A percentile compares a stretch with the other conserved stretches of the same genome.
Evolutionary conservation across 352 stramenopile genomes (phyloP).

Genomic region (Phytopythium oedochilum): DNA sequence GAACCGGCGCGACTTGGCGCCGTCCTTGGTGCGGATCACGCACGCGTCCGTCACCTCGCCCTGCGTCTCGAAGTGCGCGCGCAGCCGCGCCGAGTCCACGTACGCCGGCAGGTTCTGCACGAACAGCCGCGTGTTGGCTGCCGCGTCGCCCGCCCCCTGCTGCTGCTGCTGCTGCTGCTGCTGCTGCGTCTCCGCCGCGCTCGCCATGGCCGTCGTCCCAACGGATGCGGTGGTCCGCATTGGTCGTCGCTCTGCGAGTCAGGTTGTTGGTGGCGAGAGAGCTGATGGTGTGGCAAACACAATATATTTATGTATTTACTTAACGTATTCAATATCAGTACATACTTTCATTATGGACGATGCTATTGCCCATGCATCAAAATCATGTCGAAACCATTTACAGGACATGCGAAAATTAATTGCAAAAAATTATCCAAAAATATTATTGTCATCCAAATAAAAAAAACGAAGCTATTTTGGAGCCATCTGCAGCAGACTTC

Average conservation of each 20-base stretch:
- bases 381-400: too few relatives aligned
- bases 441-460: too few relatives aligned
- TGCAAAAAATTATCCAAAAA: too few relatives aligned
- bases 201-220: neutral
- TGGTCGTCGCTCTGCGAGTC: neutral
- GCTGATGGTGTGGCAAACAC: neutral
- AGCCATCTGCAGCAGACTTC: too few relatives aligned
- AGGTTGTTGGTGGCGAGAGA: neutral
- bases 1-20: slow-evolving; percentile 77
- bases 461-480: too few relatives aligned
- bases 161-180: neutral
- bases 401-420: too few relatives aligned
- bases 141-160: neutral
- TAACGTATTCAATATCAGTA: too few relatives aligned
- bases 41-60: slow-evolving; percentile 88
- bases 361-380: too few relatives aligned
- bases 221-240: neutral
- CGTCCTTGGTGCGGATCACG: slow-evolving; percentile 88
- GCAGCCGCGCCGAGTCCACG: slow-evolving; percentile 64
- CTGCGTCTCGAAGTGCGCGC: slow-evolving; percentile 69
- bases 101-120: slow-evolving; percentile 82
- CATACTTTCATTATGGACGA: too few relatives aligned
- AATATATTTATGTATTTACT: too few relatives aligned
- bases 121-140: slow-evolving; percentile 53
- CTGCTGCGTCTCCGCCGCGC: neutral